A percentile compares a stretch with the other conserved stretches of the same genome.
Conservation (phyloP, 2,329 filamentous ascomycete species). For the Fusarium sacchari region DNA sequence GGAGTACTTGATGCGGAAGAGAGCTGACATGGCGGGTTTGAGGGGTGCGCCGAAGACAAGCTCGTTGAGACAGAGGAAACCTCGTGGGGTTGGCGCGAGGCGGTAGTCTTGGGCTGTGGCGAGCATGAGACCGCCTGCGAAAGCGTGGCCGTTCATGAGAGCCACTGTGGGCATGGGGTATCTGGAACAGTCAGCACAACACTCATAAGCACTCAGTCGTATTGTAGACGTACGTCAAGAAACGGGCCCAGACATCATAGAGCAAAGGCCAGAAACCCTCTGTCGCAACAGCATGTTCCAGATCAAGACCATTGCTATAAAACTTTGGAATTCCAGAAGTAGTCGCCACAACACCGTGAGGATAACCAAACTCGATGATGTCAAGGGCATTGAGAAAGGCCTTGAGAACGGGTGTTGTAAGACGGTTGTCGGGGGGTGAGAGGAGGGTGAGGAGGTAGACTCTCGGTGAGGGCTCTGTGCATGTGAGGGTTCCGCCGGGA, state of each 20-base stretch:
- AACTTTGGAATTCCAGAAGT: slow-evolving; percentile 81
- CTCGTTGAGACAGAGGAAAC: slow-evolving; percentile 85
- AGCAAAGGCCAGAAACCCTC: slow-evolving; percentile 71
- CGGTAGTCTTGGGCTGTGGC: slow-evolving; percentile 87
- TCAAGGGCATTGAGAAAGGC: slow-evolving; percentile 77
- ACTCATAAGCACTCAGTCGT: no score
- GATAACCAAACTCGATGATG: slow-evolving; percentile 73
- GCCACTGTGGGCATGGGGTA: slow-evolving; percentile 86
- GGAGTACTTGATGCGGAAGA: slow-evolving; percentile 77
- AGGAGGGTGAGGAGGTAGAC: slow-evolving; percentile 80
- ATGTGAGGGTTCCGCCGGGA: slow-evolving; percentile 67
- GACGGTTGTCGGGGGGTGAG: slow-evolving; percentile 79
- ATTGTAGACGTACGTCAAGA: slow-evolving; percentile 52
- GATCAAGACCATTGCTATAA: slow-evolving; percentile 85
- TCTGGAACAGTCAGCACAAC: slow-evolving; percentile 27
- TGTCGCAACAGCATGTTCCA: slow-evolving; percentile 70
- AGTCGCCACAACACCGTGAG: slow-evolving; percentile 79
- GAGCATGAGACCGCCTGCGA: slow-evolving; percentile 84
- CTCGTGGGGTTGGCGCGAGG: slow-evolving; percentile 74
- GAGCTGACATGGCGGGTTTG: slow-evolving; percentile 75
- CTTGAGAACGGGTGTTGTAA: slow-evolving; percentile 74
- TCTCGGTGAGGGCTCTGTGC: slow-evolving; percentile 66
- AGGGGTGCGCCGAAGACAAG: slow-evolving; percentile 82
- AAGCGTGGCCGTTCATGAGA: slow-evolving; percentile 82
- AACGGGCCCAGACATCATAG: slow-evolving; percentile 71